Base-by-base conservation (phyloP, 495 filamentous ascomycete species). In the Neurospora sp. region DNA sequence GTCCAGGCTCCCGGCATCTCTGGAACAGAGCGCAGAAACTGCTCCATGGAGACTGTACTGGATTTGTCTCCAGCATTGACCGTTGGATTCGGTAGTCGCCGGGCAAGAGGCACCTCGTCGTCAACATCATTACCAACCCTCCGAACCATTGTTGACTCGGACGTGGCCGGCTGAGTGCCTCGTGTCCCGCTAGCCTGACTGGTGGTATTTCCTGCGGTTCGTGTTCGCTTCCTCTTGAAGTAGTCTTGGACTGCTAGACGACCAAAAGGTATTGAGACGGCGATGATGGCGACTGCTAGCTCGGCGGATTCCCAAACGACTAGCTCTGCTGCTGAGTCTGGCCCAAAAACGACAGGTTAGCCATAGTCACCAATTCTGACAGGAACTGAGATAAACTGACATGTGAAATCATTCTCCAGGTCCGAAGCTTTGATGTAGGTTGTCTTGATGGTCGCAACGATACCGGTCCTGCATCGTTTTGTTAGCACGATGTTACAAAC, bases 251-350 rank as follows among this genome's bases (percentile, higher is more conserved):
- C 53, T 3, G 53, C 53, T 1, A 66, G 27, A 3, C 53, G 53
- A 0, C 53, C 27, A 35, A 69, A 48, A 0, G 76, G 76, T 37
- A 74, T n/a, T 0, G 68, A 76, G 5, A 69, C 61, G 0, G 72
- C 76, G 0, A 73, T 68, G 70, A 77, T 74, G 38, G 75, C 74
- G 27, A 44, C 71, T 3, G 61, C 38, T 1, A 73, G 40, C 42
- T 76, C 76, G n/a, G 61, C 69, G 6, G 69, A 71, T 5, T 69
- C 69, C 72, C 70, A 74, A 5, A 74, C 53, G 11, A 75, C 69
- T 5, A 75, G 39, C 46, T 48, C 12, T 14, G 69, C 42, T 16
- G 74, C 71, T 12, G 42, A 40, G 22, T 71, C 70, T 72, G 59
- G 8, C 3, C 5, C 7, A 6, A 6, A n/a, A n/a, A n/a, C 14